Evolutionary conservation across 805 yeast species (phyloP), one percentile per base, ranked within the genome.

Genomic region (Candida nitratophila): DNA sequence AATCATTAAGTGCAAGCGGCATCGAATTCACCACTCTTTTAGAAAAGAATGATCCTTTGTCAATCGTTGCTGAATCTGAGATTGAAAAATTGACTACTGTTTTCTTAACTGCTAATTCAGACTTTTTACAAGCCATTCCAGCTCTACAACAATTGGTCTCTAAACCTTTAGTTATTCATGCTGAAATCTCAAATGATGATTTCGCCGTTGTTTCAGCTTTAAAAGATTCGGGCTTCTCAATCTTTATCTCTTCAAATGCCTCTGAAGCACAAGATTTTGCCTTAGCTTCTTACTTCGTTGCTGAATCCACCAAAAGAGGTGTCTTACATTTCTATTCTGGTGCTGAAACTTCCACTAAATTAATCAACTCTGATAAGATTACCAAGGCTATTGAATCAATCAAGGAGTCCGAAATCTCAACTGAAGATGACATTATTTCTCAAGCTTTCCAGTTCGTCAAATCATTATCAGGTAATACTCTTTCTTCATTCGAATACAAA

Each of bases 241-340:
- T 83, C 21, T 61, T 90, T 49, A 74, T 89, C 44, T 86, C 96
- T n/a, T 80, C 77, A 54, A 65, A 70, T 33, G 59, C 73, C 6
- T 58, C 66, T 29, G 87, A 83, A 48, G 69, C 83, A 10, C 63
- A 69, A 38, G 72, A 72, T 42, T 70, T 76, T 48, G 70, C 86
- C 6, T 63, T 76, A 38, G 74, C 80, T 22, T 77, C 95, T 2
- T 76, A 79, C 52, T 64, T 77, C 38, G 61, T 81, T 34, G 76
- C 90, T 8, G 60, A 68, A 31, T 65, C 65, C 44, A 60, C 73
- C 30, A 49, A 63, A 6, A 69, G 66, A 41, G 77, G 93, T 1
- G 87, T 86, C 4, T 70, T 89, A 47, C 96, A 89, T 64, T 85
- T 89, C 59, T 82, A 74, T 57, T 59, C 66, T 40, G 40, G 42